Percentiles rank a stretch among this genome's conserved stretches.
Evolutionary conservation across 208 protist genomes (phyloP).

Genomic region (Trichomonas tenax): DNA sequence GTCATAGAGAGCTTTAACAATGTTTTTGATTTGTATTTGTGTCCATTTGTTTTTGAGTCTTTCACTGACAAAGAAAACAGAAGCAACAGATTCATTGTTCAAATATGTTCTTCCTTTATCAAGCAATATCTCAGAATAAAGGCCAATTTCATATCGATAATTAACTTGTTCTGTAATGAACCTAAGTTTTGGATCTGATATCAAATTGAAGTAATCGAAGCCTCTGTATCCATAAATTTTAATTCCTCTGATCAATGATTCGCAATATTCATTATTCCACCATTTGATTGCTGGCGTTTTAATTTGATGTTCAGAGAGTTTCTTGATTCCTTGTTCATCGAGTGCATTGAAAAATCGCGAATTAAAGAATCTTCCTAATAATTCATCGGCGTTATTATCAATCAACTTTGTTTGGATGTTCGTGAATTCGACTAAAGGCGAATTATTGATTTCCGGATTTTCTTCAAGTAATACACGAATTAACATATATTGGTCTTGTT

Average conservation of each 20-base stretch:
- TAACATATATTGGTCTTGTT: not conserved
- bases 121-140: too few species aligned
- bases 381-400: not conserved
- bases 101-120: not conserved
- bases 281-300: not conserved
- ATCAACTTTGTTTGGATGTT: not conserved
- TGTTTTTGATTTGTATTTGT: not conserved
- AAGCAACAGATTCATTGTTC: not conserved
- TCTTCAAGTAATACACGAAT: not conserved
- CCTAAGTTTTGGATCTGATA: not conserved
- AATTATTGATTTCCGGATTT: not conserved
- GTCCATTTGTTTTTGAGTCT: not conserved
- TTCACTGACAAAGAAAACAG: not conserved
- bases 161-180: not conserved
- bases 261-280: not conserved
- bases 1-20: not conserved
- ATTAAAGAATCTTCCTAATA: not conserved
- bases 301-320: not conserved
- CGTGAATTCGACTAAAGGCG: not conserved
- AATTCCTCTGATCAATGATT: not conserved
- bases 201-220: not conserved
- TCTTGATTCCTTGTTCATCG: not conserved
- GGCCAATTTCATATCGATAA: too few species aligned
- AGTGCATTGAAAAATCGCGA: not conserved
- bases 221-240: not conserved